These are phyloP conservation scores for Lablab purpureus DNA, from an alignment of 306 rosid species.

Conservation along the genomic window DNA sequence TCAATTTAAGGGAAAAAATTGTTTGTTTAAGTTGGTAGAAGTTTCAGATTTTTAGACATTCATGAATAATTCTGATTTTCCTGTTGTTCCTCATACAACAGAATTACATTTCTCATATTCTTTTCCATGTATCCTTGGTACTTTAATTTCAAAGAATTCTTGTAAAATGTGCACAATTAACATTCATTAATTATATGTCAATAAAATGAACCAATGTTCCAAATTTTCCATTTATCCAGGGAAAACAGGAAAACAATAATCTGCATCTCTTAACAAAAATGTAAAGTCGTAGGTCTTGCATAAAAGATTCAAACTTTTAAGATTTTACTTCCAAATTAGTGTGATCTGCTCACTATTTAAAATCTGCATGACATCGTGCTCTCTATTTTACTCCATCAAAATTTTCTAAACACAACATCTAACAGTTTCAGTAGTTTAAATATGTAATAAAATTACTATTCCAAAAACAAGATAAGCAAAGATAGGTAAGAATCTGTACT, in stretches of 20 bases:
- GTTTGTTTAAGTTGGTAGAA: not conserved
- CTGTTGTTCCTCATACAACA: not conserved
- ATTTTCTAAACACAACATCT: constrained; percentile 5
- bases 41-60: not conserved
- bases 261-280: not conserved
- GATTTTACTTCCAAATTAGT: not conserved
- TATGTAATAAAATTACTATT: constrained; percentile 20
- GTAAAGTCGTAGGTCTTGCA: not conserved
- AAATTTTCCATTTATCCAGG: not conserved
- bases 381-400: not conserved
- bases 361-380: constrained; percentile 5
- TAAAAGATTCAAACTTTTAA: not conserved
- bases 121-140: not conserved
- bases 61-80: constrained; percentile 5
- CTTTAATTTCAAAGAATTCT: constrained; percentile 16
- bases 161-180: not conserved
- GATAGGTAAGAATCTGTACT: constrained; percentile 45
- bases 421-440: constrained; percentile 18
- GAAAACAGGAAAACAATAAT: not conserved
- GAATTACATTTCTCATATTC: not conserved
- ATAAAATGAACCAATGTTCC: not conserved
- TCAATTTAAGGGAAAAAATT: not conserved
- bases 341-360: not conserved
- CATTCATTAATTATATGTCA: constrained; percentile 14
- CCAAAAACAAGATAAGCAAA: not conserved